A percentile compares a stretch with the other conserved stretches of the same genome.
Evolutionary conservation across 805 yeast species (phyloP).

Genomic region (Peterozyma xylosa): DNA sequence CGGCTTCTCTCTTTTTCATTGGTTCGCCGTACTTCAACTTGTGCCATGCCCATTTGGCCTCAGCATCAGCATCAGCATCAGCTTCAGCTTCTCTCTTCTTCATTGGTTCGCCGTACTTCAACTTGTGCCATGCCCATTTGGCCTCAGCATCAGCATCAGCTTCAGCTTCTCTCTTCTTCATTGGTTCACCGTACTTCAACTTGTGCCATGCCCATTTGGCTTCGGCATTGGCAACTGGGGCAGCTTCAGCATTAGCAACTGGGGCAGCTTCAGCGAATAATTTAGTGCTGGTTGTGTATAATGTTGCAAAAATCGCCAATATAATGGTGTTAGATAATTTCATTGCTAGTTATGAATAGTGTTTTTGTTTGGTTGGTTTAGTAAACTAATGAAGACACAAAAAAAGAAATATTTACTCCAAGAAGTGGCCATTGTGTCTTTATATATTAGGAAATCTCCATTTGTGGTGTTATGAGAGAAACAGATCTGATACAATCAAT

Average conservation of each 20-base stretch:
- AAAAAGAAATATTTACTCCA: no score
- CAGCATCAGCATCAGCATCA: constrained; percentile 2
- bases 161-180: constrained; percentile 1
- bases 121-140: constrained; percentile 6
- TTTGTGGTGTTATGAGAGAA: no score
- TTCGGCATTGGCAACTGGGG: background rate
- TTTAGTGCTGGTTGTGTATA: no score
- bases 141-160: constrained; percentile 4
- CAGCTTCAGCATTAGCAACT: constrained; percentile 3
- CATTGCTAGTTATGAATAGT: constrained; percentile 5
- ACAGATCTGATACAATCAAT: no score
- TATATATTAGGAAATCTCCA: no score
- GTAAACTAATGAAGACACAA: no score
- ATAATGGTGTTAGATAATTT: constrained; percentile 10
- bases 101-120: constrained; percentile 8
- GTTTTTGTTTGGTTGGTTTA: no score
- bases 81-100: constrained; percentile 14
- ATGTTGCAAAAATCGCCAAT: background rate
- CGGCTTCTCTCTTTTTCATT: constrained; percentile 16
- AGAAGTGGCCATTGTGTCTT: no score
- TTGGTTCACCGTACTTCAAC: no score
- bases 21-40: constrained; percentile 14
- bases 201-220: background rate
- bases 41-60: constrained; percentile 11
- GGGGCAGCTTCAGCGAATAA: constrained; percentile 5